Evolutionary conservation across 768 basidiomycete genomes (phyloP).

Genomic region (Pseudohyphozyma bogoriensis): DNA sequence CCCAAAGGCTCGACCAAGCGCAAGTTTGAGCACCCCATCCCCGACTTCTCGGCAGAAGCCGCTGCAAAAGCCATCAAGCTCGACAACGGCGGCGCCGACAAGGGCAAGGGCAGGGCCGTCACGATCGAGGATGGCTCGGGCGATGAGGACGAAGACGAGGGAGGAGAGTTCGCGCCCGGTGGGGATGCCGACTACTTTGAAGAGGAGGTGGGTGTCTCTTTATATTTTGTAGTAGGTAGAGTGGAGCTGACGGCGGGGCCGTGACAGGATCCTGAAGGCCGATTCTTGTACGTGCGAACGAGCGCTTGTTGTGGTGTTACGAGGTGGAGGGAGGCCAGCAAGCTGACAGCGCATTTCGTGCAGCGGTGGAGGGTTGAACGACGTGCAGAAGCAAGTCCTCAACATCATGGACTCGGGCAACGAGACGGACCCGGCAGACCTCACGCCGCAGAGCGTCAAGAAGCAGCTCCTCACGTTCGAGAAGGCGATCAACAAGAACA

Average conservation of each 20-base stretch:
- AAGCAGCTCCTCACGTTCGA: slow-evolving; percentile 71
- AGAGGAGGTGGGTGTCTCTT: slow-evolving; percentile 49
- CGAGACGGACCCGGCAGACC: slow-evolving; percentile 5
- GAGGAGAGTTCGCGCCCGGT: slow-evolving; percentile 60
- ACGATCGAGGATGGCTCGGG: slow-evolving; percentile 45
- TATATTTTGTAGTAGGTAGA: background rate
- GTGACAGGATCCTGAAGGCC: slow-evolving; percentile 33
- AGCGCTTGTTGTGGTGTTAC: too few species aligned
- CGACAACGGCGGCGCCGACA: background rate
- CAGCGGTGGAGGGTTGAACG: slow-evolving; percentile 74
- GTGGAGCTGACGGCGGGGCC: slow-evolving; percentile 9
- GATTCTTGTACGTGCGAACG: slow-evolving; percentile 21
- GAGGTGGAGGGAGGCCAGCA: background rate
- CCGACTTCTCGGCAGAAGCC: slow-evolving; percentile 20
- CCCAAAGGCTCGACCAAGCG: slow-evolving; percentile 21
- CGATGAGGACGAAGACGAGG: slow-evolving; percentile 42
- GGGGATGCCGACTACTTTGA: slow-evolving; percentile 80
- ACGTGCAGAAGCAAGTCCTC: slow-evolving; percentile 86
- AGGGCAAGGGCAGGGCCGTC: slow-evolving; percentile 27
- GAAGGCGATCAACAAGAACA: slow-evolving; percentile 83
- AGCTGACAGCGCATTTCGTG: slow-evolving; percentile 63
- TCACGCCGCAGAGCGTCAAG: slow-evolving; percentile 57
- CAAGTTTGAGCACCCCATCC: slow-evolving; percentile 27
- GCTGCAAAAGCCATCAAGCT: slow-evolving; percentile 15
- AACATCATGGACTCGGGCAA: slow-evolving; percentile 69